Evolutionary conservation across 2,329 filamentous ascomycete genomes (phyloP), one percentile per base, ranked within the genome.

Genomic region (Ophiostoma tasmaniense): DNA sequence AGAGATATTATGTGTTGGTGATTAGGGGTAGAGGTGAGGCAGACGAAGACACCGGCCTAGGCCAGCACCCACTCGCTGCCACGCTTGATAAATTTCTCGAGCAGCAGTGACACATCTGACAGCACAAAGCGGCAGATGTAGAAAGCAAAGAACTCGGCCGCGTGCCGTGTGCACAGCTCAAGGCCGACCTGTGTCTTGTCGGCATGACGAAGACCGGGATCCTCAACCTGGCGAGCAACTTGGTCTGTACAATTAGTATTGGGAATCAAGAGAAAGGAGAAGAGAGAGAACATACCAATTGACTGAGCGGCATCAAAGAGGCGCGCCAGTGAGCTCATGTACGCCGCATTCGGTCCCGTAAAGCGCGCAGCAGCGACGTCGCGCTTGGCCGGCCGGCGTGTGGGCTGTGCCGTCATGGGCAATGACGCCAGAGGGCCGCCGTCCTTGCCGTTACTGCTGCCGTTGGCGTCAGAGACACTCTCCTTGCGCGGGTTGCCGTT

Each of bases 11-110:
- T 30, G 25, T 33, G 33, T 33, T 33, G 8, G 33, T 30, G 22
- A 61, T 61, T 61, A 30, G 11, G 25, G n/a, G 35, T 17, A 6
- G 10, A 66, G 37, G 59, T 1, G 45, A 37, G 30, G 22, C 1
- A 30, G 17, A 33, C 8, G 8, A 33, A 30, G 28, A 37, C 28
- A 64, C 17, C 61, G 7, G 33, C 11, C 35, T 71, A 79, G 8
- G 74, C 73, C 22, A 83, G 74, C 70, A 97, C 93, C 94, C 94
- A 99, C 82, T 99, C 94, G 74, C 90, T 96, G 30, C 94, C 93
- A 73, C 93, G 87, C 83, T 99, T 99, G 77, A 99, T 89, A 76
- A 95, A 98, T 78, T 98, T 99, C 78, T 99, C 95, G 74, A 99
- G 82, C 81, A 99, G 83, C 76, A 95, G 78, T 52, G 88, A 85